These are phyloP conservation scores for Penicillium thymicola DNA, from an alignment of 2,329 filamentous ascomycete genomes.

Conservation along the genomic window DNA sequence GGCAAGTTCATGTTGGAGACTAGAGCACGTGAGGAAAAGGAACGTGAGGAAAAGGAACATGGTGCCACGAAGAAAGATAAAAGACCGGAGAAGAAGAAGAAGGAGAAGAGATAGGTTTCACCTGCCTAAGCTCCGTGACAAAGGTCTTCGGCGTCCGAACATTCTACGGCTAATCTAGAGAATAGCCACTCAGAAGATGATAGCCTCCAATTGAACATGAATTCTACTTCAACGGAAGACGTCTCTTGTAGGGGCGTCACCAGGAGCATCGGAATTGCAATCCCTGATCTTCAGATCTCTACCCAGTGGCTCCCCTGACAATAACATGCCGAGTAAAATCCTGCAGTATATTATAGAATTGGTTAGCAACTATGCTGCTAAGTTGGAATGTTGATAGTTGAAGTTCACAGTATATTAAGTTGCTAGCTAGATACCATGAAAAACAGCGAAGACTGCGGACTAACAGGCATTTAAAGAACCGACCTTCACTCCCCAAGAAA, in stretches of 20 bases:
- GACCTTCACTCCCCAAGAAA: neutral
- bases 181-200: neutral
- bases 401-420: neutral
- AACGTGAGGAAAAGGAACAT: too few relatives aligned
- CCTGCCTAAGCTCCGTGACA: neutral
- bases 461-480: too few relatives aligned
- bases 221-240: neutral
- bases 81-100: neutral
- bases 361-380: neutral
- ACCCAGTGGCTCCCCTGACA: neutral
- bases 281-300: neutral
- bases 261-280: neutral
- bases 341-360: neutral
- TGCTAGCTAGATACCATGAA: neutral
- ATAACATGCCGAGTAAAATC: neutral
- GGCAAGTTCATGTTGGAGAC: too few relatives aligned
- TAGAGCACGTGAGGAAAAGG: too few relatives aligned
- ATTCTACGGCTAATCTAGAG: too few relatives aligned
- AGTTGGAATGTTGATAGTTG: neutral
- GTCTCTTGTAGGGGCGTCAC: neutral
- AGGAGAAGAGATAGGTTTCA: neutral
- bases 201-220: neutral
- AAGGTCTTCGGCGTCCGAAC: neutral
- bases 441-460: neutral
- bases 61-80: neutral